phyloP scores from a whole-genome alignment of 495 filamentous ascomycete genomes.

The Xylaria nigripes region DNA sequence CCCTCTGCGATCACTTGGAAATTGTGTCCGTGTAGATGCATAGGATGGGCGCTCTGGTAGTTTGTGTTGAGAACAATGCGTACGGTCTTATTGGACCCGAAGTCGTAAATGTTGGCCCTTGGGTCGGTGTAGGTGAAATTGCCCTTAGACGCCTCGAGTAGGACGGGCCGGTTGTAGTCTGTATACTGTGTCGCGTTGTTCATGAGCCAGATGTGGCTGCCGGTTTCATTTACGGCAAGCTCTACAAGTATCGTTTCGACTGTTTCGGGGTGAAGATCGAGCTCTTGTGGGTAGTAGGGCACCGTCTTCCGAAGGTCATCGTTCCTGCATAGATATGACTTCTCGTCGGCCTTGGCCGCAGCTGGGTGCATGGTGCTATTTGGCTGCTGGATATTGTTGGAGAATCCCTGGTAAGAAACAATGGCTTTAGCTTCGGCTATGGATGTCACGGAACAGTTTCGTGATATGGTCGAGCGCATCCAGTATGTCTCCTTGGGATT shows the following conservation, averaged over 20 bases:
- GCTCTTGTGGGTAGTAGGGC: conserved; percentile 44
- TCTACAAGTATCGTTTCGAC: conserved; percentile 43
- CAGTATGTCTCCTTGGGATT: conserved; percentile 28
- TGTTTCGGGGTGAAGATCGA: conserved; percentile 34
- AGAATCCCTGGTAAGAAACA: background rate
- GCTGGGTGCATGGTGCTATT: conserved; percentile 6
- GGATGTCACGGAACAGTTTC: conserved; percentile 32
- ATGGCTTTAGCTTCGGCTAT: background rate
- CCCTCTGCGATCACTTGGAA: conserved; percentile 29
- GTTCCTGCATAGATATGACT: conserved; percentile 26
- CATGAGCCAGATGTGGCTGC: conserved; percentile 43
- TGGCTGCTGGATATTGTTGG: background rate
- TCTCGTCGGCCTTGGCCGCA: background rate
- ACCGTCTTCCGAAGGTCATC: conserved; percentile 40
- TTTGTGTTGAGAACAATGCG: conserved; percentile 41
- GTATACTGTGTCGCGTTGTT: conserved; percentile 45
- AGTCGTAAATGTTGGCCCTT: conserved; percentile 47
- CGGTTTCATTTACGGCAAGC: conserved; percentile 39
- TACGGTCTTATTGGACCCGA: conserved; percentile 41
- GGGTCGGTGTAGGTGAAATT: conserved; percentile 42
- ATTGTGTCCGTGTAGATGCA: conserved; percentile 54
- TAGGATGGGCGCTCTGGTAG: conserved; percentile 34
- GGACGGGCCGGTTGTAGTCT: conserved; percentile 50
- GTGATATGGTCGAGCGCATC: conserved; percentile 34
- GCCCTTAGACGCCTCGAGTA: conserved; percentile 45